A percentile compares a stretch with the other conserved stretches of the same genome.
phyloP scores from a whole-genome alignment of 1,139 yeast genomes.

The Candida sojae region DNA sequence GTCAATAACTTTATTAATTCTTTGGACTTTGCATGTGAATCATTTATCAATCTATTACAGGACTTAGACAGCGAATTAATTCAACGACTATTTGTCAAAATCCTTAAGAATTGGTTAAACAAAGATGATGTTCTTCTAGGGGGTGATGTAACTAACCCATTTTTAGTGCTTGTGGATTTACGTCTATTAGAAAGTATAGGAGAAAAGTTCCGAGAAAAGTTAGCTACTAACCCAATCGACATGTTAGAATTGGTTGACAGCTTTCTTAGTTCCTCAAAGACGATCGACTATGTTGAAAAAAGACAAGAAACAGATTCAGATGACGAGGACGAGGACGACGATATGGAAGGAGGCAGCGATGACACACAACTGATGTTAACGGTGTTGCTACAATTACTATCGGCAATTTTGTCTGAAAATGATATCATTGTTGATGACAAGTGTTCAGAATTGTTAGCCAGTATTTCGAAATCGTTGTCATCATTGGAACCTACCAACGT shows the following conservation, averaged over 20 bases:
- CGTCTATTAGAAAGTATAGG: conserved; percentile 65
- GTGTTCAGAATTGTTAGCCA: conserved; percentile 23
- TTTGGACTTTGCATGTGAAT: conserved; percentile 53
- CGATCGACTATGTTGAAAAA: conserved; percentile 3
- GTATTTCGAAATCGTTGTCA: conserved; percentile 28
- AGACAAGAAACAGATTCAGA: conserved; percentile 29
- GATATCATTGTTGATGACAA: conserved; percentile 26
- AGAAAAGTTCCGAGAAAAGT: conserved; percentile 57
- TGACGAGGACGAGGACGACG: conserved; percentile 48
- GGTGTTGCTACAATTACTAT: conserved; percentile 51
- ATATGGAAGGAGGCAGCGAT: conserved; percentile 27
- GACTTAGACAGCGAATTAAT: conserved; percentile 51
- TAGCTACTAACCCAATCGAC: conserved; percentile 64
- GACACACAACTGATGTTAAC: conserved; percentile 27
- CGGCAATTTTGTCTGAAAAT: conserved; percentile 54
- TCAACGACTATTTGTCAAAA: conserved; percentile 48
- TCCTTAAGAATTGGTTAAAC: conserved; percentile 62
- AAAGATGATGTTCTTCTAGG: conserved; percentile 4
- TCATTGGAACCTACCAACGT: conserved; percentile 14
- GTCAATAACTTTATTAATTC: conserved; percentile 37
- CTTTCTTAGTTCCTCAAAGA: conserved; percentile 29
- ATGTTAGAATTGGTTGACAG: conserved; percentile 57
- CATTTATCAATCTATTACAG: conserved; percentile 49
- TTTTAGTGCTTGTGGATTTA: conserved; percentile 58
- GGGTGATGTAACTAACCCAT: conserved; percentile 47